Evolutionary conservation across 805 yeast species (phyloP).

Genomic region (Metschnikowia corniflorae): DNA sequence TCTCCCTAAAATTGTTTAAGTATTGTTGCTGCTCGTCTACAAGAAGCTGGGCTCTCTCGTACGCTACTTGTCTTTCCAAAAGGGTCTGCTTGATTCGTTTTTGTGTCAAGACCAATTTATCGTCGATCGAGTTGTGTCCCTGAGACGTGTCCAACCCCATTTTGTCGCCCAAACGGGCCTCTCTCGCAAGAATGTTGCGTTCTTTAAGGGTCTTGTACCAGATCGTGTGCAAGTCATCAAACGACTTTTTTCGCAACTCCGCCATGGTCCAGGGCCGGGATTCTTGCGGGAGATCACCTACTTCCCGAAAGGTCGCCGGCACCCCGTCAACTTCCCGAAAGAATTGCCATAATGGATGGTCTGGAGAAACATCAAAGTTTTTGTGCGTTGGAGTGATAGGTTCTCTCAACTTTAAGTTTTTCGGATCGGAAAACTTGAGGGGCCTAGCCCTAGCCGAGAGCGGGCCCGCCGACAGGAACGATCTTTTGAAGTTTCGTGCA

Average conservation of each 20-base stretch:
- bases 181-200: constrained; percentile 75
- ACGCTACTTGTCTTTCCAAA: constrained; percentile 77
- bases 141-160: constrained; percentile 26
- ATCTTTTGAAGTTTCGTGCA: constrained; percentile 11
- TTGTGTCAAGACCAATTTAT: constrained; percentile 34
- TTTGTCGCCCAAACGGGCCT: constrained; percentile 53
- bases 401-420: constrained; percentile 55
- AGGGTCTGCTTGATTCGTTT: constrained; percentile 77
- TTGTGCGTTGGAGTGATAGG: constrained; percentile 83
- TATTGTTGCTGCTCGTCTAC: constrained; percentile 43
- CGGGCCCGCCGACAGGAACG: constrained; percentile 11
- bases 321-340: constrained; percentile 54
- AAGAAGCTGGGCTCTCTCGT: constrained; percentile 53
- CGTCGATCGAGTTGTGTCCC: constrained; percentile 39
- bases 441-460: constrained; percentile 17
- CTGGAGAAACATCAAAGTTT: constrained; percentile 68
- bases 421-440: constrained; percentile 22
- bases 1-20: constrained; percentile 52
- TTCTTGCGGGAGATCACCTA: constrained; percentile 47
- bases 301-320: constrained; percentile 52
- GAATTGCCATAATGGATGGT: constrained; percentile 95
- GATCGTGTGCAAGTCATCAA: constrained; percentile 84
- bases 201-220: constrained; percentile 89
- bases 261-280: constrained; percentile 85
- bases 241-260: constrained; percentile 85